Base-by-base conservation (phyloP, 139 green algal species). In the Volvox reticuliferus region DNA sequence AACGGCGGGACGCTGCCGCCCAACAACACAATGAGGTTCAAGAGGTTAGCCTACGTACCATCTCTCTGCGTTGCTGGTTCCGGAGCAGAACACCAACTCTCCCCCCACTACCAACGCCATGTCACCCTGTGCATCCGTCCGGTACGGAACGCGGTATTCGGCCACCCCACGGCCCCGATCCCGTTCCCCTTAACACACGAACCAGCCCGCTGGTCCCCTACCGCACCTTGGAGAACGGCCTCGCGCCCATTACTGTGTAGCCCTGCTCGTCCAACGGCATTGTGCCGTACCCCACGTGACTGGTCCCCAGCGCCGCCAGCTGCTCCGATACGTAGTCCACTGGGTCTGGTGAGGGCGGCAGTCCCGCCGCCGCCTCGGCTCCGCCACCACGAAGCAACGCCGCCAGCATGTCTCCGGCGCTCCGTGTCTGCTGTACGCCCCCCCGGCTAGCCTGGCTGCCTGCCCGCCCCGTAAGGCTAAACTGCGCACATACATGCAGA, bases 181-280 rank as follows among this genome's bases (percentile, higher is more conserved):
- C n/a, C n/a, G n/a, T n/a, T n/a, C n/a, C n/a, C n/a, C n/a, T n/a
- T n/a, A n/a, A n/a, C 44, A 55, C 44, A 55, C 44, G 44, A 55
- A 55, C 44, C 44, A 55, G 44, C 44, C 44, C 44, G 44, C 44
- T 55, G 2, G 65, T 16, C 65, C 65, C 65, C 65, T 16, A 28
- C 65, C 65, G 9, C 33, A 94, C 93, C 92, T 95, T 95, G 26
- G 87, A 94, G 75, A 98, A 98, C 18, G 96, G 96, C 14, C 96
- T 65, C 18, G 76, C 95, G 5, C 95, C 95, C 67, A 97, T 89
- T 17, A 97, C 32, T 33, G 85, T 95, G 63, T 97, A 83, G 0
- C 84, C 82, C 32, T 91, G 85, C 24, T 89, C 79, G 0, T 91
- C 83, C 62, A 96, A 84, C 62, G 14, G 36, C 80, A 85, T 89